Base-by-base conservation (phyloP, 2,329 filamentous ascomycete genomes). In the Colletotrichum coccodes region DNA sequence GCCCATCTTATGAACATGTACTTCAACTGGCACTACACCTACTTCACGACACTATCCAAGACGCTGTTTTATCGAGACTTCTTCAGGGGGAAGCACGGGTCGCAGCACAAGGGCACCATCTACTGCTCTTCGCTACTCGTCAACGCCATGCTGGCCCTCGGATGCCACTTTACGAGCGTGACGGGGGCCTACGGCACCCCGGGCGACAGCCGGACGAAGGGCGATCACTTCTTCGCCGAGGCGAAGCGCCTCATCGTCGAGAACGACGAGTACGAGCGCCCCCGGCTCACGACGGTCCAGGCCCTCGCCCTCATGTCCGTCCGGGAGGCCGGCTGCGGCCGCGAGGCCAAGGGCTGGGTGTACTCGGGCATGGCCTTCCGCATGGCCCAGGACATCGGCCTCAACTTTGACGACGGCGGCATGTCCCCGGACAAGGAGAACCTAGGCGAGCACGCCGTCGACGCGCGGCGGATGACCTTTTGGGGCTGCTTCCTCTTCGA, bases 401-500 rank as follows among this genome's bases (percentile, higher is more conserved):
- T 99, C 60, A 97, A 98, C 75, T 88, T 98, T 21, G 93, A 97
- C 75, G 89, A 92, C 1, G 88, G 89, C 21, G 89, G 89, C 9
- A 86, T 94, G 67, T 86, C 87, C 8, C 81, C 82, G 8, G 88
- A 87, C 66, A 85, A 83, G 66, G 85, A 87, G 58, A 80, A 84
- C 32, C 86, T 95, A 72, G 90, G 90, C 70, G 94, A 97, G 66
- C 88, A 92, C 53, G 95, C 98, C 78, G 88, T 97, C 44, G 96
- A 99, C 80, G 95, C 94, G 3, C 87, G 96, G 44, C 88, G 93
- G 60, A 91, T 98, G 47, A 98, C 96, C 0, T 98, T 98, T 76
- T 98, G 96, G 96, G 96, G 96, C 7, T 98, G 95, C 78, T 98
- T 96, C 79, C 82, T 97, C n/a, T 97, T 98, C 78, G 96, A 99